A percentile compares a stretch with the other conserved stretches of the same genome.
Conservation (phyloP, 2,329 filamentous ascomycete genomes). For the Aspergillus pseudotamarii region DNA sequence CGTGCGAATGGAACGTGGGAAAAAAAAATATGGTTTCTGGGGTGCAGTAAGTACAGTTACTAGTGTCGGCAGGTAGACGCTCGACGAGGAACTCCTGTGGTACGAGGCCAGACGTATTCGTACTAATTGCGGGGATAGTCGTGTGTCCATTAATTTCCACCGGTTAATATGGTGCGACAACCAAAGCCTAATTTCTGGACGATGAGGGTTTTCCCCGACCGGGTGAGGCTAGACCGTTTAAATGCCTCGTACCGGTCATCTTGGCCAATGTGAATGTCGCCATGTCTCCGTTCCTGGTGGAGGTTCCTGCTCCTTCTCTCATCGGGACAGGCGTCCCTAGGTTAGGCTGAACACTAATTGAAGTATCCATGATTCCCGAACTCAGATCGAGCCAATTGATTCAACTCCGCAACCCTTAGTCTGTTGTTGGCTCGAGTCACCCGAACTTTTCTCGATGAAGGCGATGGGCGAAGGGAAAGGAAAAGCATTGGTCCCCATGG, state of each 20-base stretch:
- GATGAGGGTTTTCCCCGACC: not conserved
- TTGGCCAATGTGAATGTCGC: not conserved
- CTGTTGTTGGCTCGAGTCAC: not conserved
- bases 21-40: slow-evolving; percentile 1
- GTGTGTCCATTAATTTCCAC: not conserved
- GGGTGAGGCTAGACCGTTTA: not conserved
- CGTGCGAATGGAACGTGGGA: not conserved
- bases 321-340: not conserved
- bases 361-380: not conserved
- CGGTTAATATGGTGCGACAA: not conserved
- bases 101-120: not conserved
- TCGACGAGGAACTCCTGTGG: not conserved
- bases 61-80: not conserved
- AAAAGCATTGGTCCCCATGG: not conserved
- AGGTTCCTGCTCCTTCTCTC: not conserved
- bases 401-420: not conserved
- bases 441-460: not conserved
- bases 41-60: not conserved
- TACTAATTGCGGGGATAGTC: slow-evolving; percentile 5
- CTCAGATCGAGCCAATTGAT: not conserved
- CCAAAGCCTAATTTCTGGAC: not conserved
- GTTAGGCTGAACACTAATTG: not conserved
- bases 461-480: not conserved
- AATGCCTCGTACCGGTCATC: not conserved
- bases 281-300: slow-evolving; percentile 1